These are phyloP conservation scores for Geotrichum klebahnii DNA, from an alignment of 1,139 yeast genomes.

Conservation along the genomic window DNA sequence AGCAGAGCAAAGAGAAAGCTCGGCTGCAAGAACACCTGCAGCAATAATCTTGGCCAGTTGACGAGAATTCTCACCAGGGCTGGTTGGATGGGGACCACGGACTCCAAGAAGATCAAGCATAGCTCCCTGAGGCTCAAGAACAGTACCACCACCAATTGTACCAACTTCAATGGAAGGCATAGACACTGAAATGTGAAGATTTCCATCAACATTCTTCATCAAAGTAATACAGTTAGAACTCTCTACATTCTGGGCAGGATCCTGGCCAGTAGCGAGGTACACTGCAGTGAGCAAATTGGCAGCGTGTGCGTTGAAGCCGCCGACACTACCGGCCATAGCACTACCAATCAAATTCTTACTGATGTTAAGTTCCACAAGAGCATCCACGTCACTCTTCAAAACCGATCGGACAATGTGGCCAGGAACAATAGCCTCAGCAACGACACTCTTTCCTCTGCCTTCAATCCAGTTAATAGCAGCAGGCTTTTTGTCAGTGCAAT, in stretches of 20 bases:
- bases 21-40: constrained; percentile 93
- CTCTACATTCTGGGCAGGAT: constrained; percentile 97
- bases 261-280: constrained; percentile 93
- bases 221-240: constrained; percentile 94
- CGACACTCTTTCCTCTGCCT: constrained; percentile 97
- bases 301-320: constrained; percentile 98
- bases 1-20: constrained; percentile 87
- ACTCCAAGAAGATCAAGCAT: constrained; percentile 94
- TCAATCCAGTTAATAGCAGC: constrained; percentile 99
- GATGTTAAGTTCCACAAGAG: constrained; percentile 83
- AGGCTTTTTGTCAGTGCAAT: constrained; percentile 95
- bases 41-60: constrained; percentile 95
- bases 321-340: constrained; percentile 97
- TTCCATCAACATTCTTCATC: constrained; percentile 80
- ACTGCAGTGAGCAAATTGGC: constrained; percentile 94
- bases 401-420: constrained; percentile 73
- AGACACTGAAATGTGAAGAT: constrained; percentile 83
- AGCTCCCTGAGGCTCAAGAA: constrained; percentile 93
- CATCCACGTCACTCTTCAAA: constrained; percentile 86
- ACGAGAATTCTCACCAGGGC: constrained; percentile 92
- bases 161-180: constrained; percentile 99
- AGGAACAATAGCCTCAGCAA: constrained; percentile 94
- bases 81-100: constrained; percentile 90
- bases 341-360: constrained; percentile 90
- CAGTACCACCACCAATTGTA: constrained; percentile 98